phyloP scores from a whole-genome alignment of 768 basidiomycete species.

The Kwoniella dendrophila region DNA sequence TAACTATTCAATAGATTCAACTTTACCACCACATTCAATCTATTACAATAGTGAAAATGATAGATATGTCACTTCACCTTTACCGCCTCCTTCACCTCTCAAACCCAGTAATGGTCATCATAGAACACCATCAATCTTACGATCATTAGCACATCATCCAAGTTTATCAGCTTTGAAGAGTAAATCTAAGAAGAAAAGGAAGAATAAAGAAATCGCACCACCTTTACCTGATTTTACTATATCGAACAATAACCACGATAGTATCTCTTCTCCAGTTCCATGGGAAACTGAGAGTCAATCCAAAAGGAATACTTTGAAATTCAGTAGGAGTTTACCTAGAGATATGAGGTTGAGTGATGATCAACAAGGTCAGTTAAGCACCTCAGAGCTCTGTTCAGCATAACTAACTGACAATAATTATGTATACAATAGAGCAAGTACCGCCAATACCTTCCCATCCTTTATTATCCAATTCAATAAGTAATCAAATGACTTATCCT shows the following conservation, averaged over 20 bases:
- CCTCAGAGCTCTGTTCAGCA: too few relatives aligned
- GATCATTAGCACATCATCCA: conserved; percentile 42
- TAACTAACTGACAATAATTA: too few relatives aligned
- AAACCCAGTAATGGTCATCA: conserved; percentile 5
- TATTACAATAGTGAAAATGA: too few relatives aligned
- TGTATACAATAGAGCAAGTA: not conserved
- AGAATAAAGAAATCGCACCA: conserved; percentile 11
- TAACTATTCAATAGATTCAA: conserved; percentile 10
- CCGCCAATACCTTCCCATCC: conserved; percentile 1
- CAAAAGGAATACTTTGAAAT: conserved; percentile 26
- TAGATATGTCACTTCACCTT: not conserved
- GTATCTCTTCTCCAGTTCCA: not conserved
- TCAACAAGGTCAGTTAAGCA: not conserved
- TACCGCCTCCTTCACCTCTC: not conserved
- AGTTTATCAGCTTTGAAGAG: conserved; percentile 38
- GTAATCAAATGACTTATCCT: not conserved
- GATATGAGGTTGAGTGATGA: conserved; percentile 27
- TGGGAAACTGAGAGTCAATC: not conserved
- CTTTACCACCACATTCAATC: not conserved
- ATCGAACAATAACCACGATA: too few relatives aligned
- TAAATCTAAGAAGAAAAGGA: conserved; percentile 21
- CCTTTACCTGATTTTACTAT: conserved; percentile 5
- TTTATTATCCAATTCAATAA: not conserved
- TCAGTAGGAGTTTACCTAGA: conserved; percentile 25
- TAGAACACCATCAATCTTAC: conserved; percentile 19